Evolutionary conservation across 148 eudicot genomes (phyloP).

Genomic region (Tetragonia tetragonoides): DNA sequence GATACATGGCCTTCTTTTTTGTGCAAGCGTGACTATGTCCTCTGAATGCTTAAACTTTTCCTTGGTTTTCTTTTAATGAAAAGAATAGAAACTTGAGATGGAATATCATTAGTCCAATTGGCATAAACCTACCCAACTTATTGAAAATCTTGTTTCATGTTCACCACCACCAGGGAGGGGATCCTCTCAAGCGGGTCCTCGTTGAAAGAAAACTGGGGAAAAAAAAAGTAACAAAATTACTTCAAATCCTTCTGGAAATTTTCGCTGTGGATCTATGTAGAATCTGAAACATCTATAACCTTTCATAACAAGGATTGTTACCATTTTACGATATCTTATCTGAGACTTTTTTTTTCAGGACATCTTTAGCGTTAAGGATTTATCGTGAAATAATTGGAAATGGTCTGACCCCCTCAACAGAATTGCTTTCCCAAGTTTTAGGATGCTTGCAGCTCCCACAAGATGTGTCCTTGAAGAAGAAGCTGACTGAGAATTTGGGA

Average conservation of each 20-base stretch:
- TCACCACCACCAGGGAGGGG: neutral
- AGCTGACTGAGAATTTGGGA: slow-evolving; percentile 67
- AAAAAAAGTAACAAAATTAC: neutral
- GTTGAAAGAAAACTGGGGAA: neutral
- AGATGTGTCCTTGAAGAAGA: slow-evolving; percentile 55
- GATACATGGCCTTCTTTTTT: neutral
- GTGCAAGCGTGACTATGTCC: neutral
- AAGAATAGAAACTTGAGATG: neutral
- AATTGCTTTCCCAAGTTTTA: slow-evolving; percentile 69
- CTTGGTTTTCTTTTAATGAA: too few relatives aligned
- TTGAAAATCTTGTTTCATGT: neutral
- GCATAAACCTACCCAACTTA: neutral
- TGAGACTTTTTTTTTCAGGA: slow-evolving; percentile 43
- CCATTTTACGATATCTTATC: neutral
- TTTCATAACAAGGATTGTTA: neutral
- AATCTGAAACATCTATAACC: neutral
- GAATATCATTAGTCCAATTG: neutral
- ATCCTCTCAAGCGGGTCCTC: neutral
- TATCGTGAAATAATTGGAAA: slow-evolving; percentile 78
- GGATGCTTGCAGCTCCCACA: slow-evolving; percentile 85
- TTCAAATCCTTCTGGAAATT: neutral
- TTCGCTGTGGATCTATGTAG: neutral
- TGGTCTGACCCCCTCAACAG: slow-evolving; percentile 62
- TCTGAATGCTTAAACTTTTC: neutral
- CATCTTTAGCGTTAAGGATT: slow-evolving; percentile 68